Conservation (phyloP, 257 asterid species). For the Haberlea rhodopensis region DNA sequence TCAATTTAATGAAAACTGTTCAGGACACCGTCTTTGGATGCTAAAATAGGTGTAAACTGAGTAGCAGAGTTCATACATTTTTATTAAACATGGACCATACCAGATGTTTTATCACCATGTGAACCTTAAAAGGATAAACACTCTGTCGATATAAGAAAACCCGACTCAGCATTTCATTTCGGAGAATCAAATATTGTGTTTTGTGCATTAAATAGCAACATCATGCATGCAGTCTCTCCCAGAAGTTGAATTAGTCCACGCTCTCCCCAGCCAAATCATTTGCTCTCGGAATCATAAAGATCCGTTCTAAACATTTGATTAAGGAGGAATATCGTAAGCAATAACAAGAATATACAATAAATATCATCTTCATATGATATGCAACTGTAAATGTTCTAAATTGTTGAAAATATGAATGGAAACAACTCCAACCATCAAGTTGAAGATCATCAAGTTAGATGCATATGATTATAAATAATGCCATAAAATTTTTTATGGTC, state of each 20-base stretch:
- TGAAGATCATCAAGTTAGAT: background rate
- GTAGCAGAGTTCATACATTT: background rate
- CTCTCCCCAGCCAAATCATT: constrained; percentile 29
- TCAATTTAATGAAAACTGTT: too few species aligned
- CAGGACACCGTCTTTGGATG: background rate
- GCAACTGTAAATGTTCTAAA: background rate
- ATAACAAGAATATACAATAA: background rate
- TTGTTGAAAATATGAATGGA: background rate
- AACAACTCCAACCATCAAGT: background rate
- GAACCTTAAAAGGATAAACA: background rate
- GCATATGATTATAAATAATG: background rate
- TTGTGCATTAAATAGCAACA: too few species aligned
- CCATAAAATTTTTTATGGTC: background rate
- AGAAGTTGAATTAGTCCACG: constrained; percentile 22
- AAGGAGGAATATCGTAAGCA: constrained; percentile 32
- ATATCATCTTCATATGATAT: background rate
- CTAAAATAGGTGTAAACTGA: background rate
- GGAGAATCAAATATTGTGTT: background rate
- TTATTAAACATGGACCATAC: background rate
- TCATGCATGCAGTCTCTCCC: background rate
- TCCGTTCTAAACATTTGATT: constrained; percentile 31
- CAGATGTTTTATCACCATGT: background rate
- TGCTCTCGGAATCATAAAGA: constrained; percentile 41
- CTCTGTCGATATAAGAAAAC: background rate
- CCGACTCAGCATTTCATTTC: background rate